Evolutionary conservation across 148 eudicot genomes (phyloP), one percentile per base, ranked within the genome.

Genomic region (Amaranthus hypochondriacus): DNA sequence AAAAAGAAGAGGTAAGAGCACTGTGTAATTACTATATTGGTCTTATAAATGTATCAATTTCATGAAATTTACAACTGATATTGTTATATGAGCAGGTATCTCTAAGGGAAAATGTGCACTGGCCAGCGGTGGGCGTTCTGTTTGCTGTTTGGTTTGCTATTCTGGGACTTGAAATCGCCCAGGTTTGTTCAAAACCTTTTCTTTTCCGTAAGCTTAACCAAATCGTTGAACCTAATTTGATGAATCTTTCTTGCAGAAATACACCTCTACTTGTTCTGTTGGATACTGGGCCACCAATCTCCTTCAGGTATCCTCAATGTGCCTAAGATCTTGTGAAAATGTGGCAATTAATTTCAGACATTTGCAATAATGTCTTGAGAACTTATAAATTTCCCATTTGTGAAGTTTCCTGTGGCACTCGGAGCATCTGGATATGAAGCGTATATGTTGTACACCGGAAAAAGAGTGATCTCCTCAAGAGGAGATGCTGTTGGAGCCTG

Each of bases 361-460:
- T 66, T 13, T 51, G 13, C 70, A 50, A 60, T 13, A 28, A 8
- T 18, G 9, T 51, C 47, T 2, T 9, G 2, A 49, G 43, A 49
- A 18, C 69, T 66, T 4, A 66, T 7, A 0, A 64, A 6, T 48
- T n/a, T 3, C 15, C 13, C 11, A 65, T 51, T 21, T 62, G 63
- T 44, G 49, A 52, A 86, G 88, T 73, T 89, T 48, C 92, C 92
- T 39, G 77, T 89, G 68, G 81, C 92, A 52, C 73, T 83, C 7
- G 84, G 81, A 56, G 92, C 86, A 15, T 86, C 92, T 1, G 82
- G 79, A 42, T 89, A 87, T 15, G 84, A 90, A 56, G 96, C 86
- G 0, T 55, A 83, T 47, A 44, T 81, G 73, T 69, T 90, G 61
- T 90, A 86, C 77, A 85, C 80, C 46, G 96, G 95, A 10, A 76